Percentiles rank a stretch among this genome's conserved stretches.
phyloP scores from a whole-genome alignment of 495 filamentous ascomycete genomes.

The Aspergillus steynii region DNA sequence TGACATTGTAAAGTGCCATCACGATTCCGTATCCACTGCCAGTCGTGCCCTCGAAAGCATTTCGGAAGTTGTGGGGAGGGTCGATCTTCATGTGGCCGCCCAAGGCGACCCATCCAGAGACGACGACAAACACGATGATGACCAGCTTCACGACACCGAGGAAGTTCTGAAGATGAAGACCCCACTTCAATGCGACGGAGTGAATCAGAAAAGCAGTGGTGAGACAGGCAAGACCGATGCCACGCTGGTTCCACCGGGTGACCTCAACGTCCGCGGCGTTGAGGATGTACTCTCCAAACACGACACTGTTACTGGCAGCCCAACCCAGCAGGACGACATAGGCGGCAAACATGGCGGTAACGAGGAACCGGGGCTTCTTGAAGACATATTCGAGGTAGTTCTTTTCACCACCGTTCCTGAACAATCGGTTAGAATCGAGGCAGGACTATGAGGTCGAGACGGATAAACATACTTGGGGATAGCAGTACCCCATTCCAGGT shows the following conservation, averaged over 20 bases:
- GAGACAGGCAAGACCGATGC: slow-evolving; percentile 65
- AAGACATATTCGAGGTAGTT: slow-evolving; percentile 71
- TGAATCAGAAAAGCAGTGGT: slow-evolving; percentile 65
- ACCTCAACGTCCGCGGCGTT: slow-evolving; percentile 59
- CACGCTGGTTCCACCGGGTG: slow-evolving; percentile 67
- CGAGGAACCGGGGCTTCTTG: slow-evolving; percentile 63
- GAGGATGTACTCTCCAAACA: slow-evolving; percentile 71
- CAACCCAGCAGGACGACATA: slow-evolving; percentile 57
- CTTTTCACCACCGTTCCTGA: slow-evolving; percentile 65
- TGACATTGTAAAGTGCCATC: slow-evolving; percentile 65
- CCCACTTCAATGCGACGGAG: slow-evolving; percentile 63
- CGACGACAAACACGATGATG: slow-evolving; percentile 65
- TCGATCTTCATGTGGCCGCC: slow-evolving; percentile 44
- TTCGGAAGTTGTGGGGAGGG: slow-evolving; percentile 62
- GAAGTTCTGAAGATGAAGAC: slow-evolving; percentile 63
- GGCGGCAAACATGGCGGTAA: slow-evolving; percentile 61
- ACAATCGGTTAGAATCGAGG: slow-evolving; percentile 6
- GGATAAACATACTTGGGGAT: slow-evolving; percentile 38
- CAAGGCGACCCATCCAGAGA: slow-evolving; percentile 64
- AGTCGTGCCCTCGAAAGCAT: slow-evolving; percentile 62
- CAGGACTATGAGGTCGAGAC: background rate
- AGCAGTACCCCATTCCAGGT: slow-evolving; percentile 56
- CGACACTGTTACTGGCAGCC: slow-evolving; percentile 63
- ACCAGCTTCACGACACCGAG: slow-evolving; percentile 68
- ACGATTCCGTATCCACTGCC: slow-evolving; percentile 60